A percentile compares a stretch with the other conserved stretches of the same genome.
Conservation (phyloP, 2,329 filamentous ascomycete genomes). For the Coleophoma eucalyptorum region DNA sequence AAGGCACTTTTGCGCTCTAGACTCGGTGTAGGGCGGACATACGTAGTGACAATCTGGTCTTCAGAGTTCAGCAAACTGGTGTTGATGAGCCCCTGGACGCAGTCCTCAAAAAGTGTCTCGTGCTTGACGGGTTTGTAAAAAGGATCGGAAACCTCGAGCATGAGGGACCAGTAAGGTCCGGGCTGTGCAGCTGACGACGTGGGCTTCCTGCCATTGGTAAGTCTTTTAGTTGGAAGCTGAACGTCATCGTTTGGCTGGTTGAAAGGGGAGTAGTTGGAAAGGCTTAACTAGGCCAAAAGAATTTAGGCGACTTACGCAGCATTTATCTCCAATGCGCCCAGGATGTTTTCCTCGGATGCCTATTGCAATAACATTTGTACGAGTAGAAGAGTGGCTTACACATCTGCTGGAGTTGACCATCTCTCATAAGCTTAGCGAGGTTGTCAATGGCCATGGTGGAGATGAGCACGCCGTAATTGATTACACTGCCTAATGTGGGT, state of each 20-base stretch:
- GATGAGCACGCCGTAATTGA: conserved; percentile 89
- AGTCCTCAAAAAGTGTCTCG: conserved; percentile 80
- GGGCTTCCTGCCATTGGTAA: conserved; percentile 81
- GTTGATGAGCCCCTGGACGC: conserved; percentile 94
- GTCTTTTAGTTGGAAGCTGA: conserved; percentile 83
- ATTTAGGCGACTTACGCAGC: conserved; percentile 65
- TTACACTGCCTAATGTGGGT: conserved; percentile 17
- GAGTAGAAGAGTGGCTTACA: conserved; percentile 96
- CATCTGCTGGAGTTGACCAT: conserved; percentile 76
- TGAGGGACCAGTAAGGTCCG: conserved; percentile 99
- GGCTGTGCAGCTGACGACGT: conserved; percentile 68
- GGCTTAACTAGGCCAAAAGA: conserved; percentile 89
- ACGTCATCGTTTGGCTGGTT: conserved; percentile 84
- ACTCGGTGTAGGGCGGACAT: conserved; percentile 92
- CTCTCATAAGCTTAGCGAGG: conserved; percentile 80
- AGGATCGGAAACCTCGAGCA: conserved; percentile 97
- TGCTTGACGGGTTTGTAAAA: conserved; percentile 90
- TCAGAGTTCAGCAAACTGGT: conserved; percentile 89
- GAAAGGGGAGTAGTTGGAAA: conserved; percentile 99
- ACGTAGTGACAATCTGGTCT: conserved; percentile 96
- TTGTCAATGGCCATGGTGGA: conserved; percentile 95
- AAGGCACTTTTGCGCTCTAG: conserved; percentile 95
- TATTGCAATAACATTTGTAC: conserved; percentile 95
- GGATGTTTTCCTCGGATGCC: conserved; percentile 89
- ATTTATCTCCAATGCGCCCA: conserved; percentile 97